phyloP scores from a whole-genome alignment of 495 filamentous ascomycete species.

The Cudoniella acicularis region DNA sequence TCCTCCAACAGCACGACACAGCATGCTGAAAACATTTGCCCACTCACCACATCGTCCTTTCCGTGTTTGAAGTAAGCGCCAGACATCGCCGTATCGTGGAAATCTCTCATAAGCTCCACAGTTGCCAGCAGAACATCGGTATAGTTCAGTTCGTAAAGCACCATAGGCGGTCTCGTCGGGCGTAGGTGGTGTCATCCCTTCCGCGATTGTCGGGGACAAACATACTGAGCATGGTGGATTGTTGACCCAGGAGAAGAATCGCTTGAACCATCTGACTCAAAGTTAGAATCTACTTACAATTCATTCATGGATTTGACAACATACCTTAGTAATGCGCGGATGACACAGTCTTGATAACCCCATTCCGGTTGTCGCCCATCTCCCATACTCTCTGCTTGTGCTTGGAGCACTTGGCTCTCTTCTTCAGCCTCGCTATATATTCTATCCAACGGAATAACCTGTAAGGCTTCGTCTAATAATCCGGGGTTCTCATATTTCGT shows the following conservation, averaged over 20 bases:
- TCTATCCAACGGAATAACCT: slow-evolving; percentile 80
- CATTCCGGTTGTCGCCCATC: slow-evolving; percentile 78
- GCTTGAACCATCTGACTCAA: slow-evolving; percentile 81
- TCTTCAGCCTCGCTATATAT: slow-evolving; percentile 94
- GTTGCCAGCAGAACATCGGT: slow-evolving; percentile 66
- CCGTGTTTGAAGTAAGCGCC: slow-evolving; percentile 81
- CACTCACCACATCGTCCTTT: slow-evolving; percentile 90
- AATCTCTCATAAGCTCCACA: slow-evolving; percentile 84
- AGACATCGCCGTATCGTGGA: slow-evolving; percentile 93
- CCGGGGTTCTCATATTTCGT: slow-evolving; percentile 96
- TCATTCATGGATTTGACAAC: slow-evolving; percentile 15
- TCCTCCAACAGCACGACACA: slow-evolving; percentile 86
- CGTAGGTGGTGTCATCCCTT: slow-evolving; percentile 76
- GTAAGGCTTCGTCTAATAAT: slow-evolving; percentile 86
- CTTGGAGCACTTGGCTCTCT: slow-evolving; percentile 80
- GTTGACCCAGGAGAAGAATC: slow-evolving; percentile 94
- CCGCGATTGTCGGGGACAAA: slow-evolving; percentile 73
- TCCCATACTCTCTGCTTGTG: slow-evolving; percentile 79
- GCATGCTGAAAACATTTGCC: slow-evolving; percentile 98
- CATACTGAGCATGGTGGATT: slow-evolving; percentile 85
- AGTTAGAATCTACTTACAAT: slow-evolving; percentile 13
- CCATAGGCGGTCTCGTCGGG: slow-evolving; percentile 87
- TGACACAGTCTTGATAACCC: slow-evolving; percentile 98
- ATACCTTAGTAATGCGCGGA: slow-evolving; percentile 81
- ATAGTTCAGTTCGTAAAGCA: slow-evolving; percentile 82